Evolutionary conservation across 495 filamentous ascomycete genomes (phyloP).

Genomic region (Aspergillus coremiiformis): DNA sequence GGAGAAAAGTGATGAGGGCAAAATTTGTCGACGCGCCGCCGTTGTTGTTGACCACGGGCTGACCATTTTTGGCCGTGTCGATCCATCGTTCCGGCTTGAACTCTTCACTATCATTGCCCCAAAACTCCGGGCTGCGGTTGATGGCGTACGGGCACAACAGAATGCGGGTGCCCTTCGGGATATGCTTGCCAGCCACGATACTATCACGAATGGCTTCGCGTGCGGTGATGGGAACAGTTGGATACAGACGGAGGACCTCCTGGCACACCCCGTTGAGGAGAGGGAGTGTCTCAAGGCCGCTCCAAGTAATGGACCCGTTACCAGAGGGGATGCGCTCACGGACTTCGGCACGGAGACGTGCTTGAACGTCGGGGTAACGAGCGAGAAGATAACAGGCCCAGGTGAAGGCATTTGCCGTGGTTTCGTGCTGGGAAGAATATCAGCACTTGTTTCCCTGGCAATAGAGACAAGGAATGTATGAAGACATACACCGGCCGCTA

Average conservation of each 20-base stretch:
- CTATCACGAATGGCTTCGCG: constrained; percentile 43
- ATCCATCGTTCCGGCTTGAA: constrained; percentile 47
- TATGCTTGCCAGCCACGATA: constrained; percentile 33
- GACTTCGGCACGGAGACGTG: constrained; percentile 41
- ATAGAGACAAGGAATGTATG: not conserved
- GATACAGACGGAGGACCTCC: constrained; percentile 43
- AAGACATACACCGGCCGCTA: constrained; percentile 39
- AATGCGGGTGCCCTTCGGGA: constrained; percentile 40
- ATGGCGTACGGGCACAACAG: constrained; percentile 39
- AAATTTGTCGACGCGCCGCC: constrained; percentile 41
- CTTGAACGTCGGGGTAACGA: constrained; percentile 40
- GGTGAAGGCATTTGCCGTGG: constrained; percentile 46
- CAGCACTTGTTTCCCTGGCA: constrained; percentile 10
- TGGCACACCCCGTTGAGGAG: constrained; percentile 47
- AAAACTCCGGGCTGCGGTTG: constrained; percentile 34
- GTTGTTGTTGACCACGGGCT: constrained; percentile 23
- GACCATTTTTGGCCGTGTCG: constrained; percentile 29
- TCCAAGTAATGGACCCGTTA: constrained; percentile 21
- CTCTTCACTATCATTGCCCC: constrained; percentile 33
- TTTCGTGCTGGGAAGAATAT: constrained; percentile 36
- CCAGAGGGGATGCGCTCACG: constrained; percentile 32
- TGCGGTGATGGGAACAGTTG: constrained; percentile 44
- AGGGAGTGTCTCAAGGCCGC: constrained; percentile 43
- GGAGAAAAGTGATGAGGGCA: constrained; percentile 42
- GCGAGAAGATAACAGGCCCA: constrained; percentile 47